Evolutionary conservation across 2,329 filamentous ascomycete genomes (phyloP).

Genomic region (Cadophora sp.): DNA sequence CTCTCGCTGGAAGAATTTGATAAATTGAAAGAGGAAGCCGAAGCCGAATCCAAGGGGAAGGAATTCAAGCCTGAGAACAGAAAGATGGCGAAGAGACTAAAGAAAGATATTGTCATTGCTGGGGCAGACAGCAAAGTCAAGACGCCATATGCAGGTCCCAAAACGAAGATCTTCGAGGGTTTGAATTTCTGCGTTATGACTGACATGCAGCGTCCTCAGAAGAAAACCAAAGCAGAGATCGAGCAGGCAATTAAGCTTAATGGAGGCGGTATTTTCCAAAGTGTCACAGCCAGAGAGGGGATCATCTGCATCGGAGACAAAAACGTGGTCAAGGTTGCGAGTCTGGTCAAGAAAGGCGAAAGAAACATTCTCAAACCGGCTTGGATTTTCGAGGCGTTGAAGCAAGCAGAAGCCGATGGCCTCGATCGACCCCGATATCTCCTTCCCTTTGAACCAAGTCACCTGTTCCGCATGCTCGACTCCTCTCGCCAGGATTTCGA

Average conservation of each 20-base stretch:
- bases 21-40: conserved; percentile 70
- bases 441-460: conserved; percentile 64
- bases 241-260: conserved; percentile 84
- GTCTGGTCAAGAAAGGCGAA: conserved; percentile 74
- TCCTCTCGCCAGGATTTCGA: conserved; percentile 60
- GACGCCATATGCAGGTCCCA: conserved; percentile 61
- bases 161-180: conserved; percentile 73
- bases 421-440: conserved; percentile 59
- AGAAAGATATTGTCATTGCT: conserved; percentile 72
- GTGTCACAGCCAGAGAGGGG: conserved; percentile 63
- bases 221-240: conserved; percentile 79
- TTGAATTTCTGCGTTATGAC: conserved; percentile 85
- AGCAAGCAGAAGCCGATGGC: conserved; percentile 56
- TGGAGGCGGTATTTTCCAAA: conserved; percentile 81
- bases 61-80: conserved; percentile 79
- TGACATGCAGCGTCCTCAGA: conserved; percentile 72
- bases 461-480: conserved; percentile 75
- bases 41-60: conserved; percentile 75
- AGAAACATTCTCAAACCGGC: conserved; percentile 77
- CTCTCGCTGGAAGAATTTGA: conserved; percentile 81
- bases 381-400: conserved; percentile 80
- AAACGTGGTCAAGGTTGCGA: conserved; percentile 80
- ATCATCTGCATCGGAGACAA: conserved; percentile 83
- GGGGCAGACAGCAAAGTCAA: conserved; percentile 64
- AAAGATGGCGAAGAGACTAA: conserved; percentile 65